Conservation (phyloP, 2,329 filamentous ascomycete species). For the Talaromyces funiculosus region DNA sequence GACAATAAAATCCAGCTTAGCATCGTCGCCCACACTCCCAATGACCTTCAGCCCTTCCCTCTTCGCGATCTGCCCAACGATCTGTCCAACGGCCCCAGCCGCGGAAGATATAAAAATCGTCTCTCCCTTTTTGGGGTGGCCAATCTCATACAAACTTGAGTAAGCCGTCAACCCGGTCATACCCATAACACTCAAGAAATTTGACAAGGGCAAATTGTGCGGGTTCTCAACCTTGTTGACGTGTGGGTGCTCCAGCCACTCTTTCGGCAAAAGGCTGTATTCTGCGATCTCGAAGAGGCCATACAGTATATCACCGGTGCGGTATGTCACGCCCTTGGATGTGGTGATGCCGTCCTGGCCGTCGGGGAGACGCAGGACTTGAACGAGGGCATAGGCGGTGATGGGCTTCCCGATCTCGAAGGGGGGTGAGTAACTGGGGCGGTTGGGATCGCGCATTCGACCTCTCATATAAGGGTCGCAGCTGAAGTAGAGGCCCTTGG, state of each 20-base stretch:
- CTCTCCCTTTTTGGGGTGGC: conserved; percentile 68
- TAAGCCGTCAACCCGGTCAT: conserved; percentile 76
- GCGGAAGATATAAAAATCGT: conserved; percentile 79
- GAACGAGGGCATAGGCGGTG: conserved; percentile 57
- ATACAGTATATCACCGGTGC: conserved; percentile 61
- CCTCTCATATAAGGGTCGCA: conserved; percentile 83
- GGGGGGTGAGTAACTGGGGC: conserved; percentile 63
- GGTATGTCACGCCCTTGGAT: conserved; percentile 23
- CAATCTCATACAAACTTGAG: conserved; percentile 68
- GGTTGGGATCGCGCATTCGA: conserved; percentile 61
- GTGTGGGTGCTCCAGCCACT: conserved; percentile 37
- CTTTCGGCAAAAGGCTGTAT: conserved; percentile 59
- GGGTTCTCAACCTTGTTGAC: conserved; percentile 21
- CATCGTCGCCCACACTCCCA: conserved; percentile 71
- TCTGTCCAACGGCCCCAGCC: conserved; percentile 72
- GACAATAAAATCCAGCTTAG: conserved; percentile 70
- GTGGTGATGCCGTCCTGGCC: not conserved
- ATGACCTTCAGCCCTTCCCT: conserved; percentile 72
- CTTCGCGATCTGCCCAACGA: conserved; percentile 80
- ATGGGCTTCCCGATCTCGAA: conserved; percentile 61
- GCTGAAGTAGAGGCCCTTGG: conserved; percentile 67
- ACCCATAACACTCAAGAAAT: conserved; percentile 73
- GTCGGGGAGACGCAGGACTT: conserved; percentile 64
- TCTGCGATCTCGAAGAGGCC: conserved; percentile 47
- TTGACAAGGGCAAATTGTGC: conserved; percentile 53